A percentile compares a stretch with the other conserved stretches of the same genome.
These are phyloP conservation scores for Lolium multiflorum DNA, from an alignment of 176 grass and related monocot species.

Conservation along the genomic window DNA sequence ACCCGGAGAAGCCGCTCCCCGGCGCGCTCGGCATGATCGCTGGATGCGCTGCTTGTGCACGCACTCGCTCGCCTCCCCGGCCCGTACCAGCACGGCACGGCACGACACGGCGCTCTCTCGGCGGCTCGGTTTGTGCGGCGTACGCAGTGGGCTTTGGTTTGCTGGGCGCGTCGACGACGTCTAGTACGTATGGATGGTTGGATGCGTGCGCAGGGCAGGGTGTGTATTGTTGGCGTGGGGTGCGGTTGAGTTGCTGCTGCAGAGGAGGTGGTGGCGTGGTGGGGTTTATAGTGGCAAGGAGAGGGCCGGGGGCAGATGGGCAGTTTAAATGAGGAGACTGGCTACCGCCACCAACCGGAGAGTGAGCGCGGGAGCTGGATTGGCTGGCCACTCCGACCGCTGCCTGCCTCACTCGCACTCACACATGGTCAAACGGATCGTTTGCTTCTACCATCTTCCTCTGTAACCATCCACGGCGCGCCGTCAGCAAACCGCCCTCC, in stretches of 20 bases:
- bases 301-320: conserved; percentile 61
- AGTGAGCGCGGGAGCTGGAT: not conserved
- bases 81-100: not conserved
- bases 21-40: conserved; percentile 14
- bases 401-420: not conserved
- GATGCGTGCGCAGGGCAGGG: not conserved
- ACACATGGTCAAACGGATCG: not conserved
- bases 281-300: conserved; percentile 27
- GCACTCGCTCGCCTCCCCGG: not conserved
- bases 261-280: conserved; percentile 31
- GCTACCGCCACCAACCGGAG: conserved; percentile 73
- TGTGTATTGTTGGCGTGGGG: not conserved
- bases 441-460: not conserved
- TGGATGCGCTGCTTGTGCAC: not conserved
- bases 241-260: not conserved
- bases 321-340: conserved; percentile 71
- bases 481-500: too few species aligned
- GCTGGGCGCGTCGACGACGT: not conserved
- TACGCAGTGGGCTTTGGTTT: not conserved
- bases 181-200: not conserved
- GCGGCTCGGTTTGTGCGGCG: not conserved
- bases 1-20: conserved; percentile 39
- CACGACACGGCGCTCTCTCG: not conserved
- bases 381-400: not conserved
- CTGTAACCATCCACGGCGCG: too few species aligned